These are phyloP conservation scores for Botryotinia globosa DNA, from an alignment of 2,329 filamentous ascomycete genomes.

Conservation along the genomic window DNA sequence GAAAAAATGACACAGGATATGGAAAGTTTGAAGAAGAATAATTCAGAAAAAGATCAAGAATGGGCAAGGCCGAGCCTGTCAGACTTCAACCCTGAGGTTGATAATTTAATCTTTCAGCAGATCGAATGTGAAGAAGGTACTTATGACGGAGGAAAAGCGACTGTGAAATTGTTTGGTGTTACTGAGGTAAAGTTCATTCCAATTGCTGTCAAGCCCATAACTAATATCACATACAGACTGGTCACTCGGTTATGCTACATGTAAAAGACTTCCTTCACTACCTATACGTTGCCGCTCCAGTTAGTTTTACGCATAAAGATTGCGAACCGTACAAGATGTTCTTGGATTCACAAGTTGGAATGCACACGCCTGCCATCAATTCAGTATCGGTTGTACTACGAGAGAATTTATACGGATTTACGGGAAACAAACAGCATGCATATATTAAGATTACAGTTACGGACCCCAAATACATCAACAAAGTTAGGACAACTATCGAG, in stretches of 20 bases:
- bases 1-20: slow-evolving; percentile 97
- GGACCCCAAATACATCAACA: slow-evolving; percentile 80
- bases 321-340: slow-evolving; percentile 75
- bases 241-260: slow-evolving; percentile 91
- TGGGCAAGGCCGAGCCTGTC: slow-evolving; percentile 70
- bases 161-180: slow-evolving; percentile 91
- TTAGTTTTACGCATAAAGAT: slow-evolving; percentile 75
- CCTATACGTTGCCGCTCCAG: slow-evolving; percentile 85
- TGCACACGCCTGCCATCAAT: slow-evolving; percentile 70
- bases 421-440: slow-evolving; percentile 86
- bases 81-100: slow-evolving; percentile 59
- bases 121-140: slow-evolving; percentile 94
- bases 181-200: slow-evolving; percentile 58
- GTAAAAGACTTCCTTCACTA: slow-evolving; percentile 97
- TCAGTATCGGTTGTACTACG: slow-evolving; percentile 78
- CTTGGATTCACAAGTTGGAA: slow-evolving; percentile 75
- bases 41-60: slow-evolving; percentile 87
- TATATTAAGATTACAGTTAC: slow-evolving; percentile 92
- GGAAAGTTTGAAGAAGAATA: slow-evolving; percentile 76
- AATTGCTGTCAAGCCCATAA: not conserved
- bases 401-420: slow-evolving; percentile 91
- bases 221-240: slow-evolving; percentile 46
- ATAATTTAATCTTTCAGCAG: slow-evolving; percentile 85
- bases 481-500: slow-evolving; percentile 73
- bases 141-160: slow-evolving; percentile 69